A percentile compares a stretch with the other conserved stretches of the same genome.
These are phyloP conservation scores for Tulasnella calospora DNA, from an alignment of 768 basidiomycete species.

Conservation along the genomic window DNA sequence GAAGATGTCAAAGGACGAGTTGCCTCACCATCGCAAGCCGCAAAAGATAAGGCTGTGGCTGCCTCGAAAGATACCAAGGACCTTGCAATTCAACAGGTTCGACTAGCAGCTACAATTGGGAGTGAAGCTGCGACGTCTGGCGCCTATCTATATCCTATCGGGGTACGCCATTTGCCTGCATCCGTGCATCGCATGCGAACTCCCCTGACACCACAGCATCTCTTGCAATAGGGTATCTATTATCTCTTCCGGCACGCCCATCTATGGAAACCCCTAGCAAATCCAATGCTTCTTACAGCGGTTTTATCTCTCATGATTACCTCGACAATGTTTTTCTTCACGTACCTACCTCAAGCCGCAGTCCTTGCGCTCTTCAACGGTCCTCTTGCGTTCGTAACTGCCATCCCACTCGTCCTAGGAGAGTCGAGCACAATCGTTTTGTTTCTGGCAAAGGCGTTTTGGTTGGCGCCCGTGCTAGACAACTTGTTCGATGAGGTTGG, in stretches of 20 bases:
- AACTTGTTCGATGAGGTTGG: slow-evolving; percentile 48
- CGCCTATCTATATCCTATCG: slow-evolving; percentile 30
- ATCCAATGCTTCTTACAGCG: slow-evolving; percentile 27
- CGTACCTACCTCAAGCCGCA: slow-evolving; percentile 63
- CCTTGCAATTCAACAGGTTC: background rate
- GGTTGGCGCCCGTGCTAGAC: slow-evolving; percentile 43
- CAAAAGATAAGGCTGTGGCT: background rate
- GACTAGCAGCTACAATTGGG: slow-evolving; percentile 7
- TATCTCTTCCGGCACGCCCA: slow-evolving; percentile 29
- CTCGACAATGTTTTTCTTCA: slow-evolving; percentile 47
- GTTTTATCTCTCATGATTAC: slow-evolving; percentile 32
- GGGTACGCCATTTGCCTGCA: background rate
- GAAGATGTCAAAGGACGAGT: background rate
- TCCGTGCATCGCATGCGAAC: background rate
- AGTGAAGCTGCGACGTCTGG: slow-evolving; percentile 26
- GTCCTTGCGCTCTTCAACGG: slow-evolving; percentile 59
- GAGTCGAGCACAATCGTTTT: slow-evolving; percentile 43
- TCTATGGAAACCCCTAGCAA: slow-evolving; percentile 29
- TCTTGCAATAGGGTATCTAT: slow-evolving; percentile 26
- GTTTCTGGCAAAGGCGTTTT: slow-evolving; percentile 45
- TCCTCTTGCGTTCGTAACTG: slow-evolving; percentile 56
- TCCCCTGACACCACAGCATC: background rate
- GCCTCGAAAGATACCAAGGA: slow-evolving; percentile 2
- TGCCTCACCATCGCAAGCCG: background rate
- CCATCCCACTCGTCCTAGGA: slow-evolving; percentile 45